Evolutionary conservation across 495 filamentous ascomycete species (phyloP), one percentile per base, ranked within the genome.

Genomic region (Melanomma pulvis-pyrius): DNA sequence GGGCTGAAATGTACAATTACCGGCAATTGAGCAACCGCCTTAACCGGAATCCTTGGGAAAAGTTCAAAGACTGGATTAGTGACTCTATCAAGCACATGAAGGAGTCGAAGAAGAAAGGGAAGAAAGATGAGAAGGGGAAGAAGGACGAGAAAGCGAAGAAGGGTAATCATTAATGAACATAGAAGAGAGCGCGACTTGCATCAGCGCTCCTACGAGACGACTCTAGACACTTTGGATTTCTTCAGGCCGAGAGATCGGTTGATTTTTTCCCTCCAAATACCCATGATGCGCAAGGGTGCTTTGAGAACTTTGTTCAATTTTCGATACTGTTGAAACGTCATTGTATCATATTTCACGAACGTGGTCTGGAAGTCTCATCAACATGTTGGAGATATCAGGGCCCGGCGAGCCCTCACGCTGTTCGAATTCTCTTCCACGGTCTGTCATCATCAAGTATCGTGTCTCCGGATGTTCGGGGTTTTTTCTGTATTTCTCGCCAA

Each of bases 1-100:
- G 96, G 94, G 87, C 89, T 29, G 94, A 99, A 78, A 96, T 99
- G 83, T 93, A 96, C 77, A 87, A 88, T 70, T 99, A 90, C 79
- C 88, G 93, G 15, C 88, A 93, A 70, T 79, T 96, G 69, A 93
- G 91, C 79, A 91, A 96, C 65, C 84, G 84, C 74, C 82, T 96
- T 21, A 97, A 96, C 78, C 84, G 90, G 34, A 86, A 82, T n/a
- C 80, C 77, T 59, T 96, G 91, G 92, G 87, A 91, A 78, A 84
- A 81, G 62, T 85, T 79, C 62, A 79, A 79, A 61, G 79, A 80
- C 66, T 69, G 75, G 61, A 72, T 79, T 30, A 71, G 75, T 55
- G 73, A 73, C 48, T 68, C 59, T 8, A 52, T 69, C 46, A 70
- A 70, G 50, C 28, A 65, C 11, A 67, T 58, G 39, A 66, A 63